These are phyloP conservation scores for Artemisia tridentata DNA, from an alignment of 129 eudicot genomes.

Conservation along the genomic window DNA sequence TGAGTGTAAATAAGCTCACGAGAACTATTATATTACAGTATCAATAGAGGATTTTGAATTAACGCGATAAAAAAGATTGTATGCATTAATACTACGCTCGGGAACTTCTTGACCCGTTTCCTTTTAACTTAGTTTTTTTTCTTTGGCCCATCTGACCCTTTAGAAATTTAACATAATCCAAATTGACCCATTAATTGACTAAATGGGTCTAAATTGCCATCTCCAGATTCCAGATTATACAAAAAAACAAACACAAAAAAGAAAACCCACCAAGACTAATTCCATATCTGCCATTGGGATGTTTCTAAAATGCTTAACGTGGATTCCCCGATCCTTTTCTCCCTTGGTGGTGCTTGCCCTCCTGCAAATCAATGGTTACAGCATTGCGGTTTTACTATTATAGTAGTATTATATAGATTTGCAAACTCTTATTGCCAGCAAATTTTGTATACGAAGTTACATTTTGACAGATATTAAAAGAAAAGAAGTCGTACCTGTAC, in stretches of 20 bases:
- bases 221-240: background rate
- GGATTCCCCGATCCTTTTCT: conserved; percentile 74
- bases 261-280: conserved; percentile 74
- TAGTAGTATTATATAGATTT: conserved; percentile 1
- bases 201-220: background rate
- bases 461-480: background rate
- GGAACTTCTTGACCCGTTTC: background rate
- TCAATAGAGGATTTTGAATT: background rate
- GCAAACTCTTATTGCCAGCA: conserved; percentile 4
- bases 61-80: background rate
- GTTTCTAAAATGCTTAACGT: conserved; percentile 89
- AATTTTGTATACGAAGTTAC: background rate
- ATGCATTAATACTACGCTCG: background rate
- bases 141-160: background rate
- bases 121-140: background rate
- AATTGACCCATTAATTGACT: background rate
- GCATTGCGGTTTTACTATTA: conserved; percentile 1
- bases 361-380: conserved; percentile 36
- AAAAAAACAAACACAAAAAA: background rate
- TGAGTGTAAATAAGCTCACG: background rate
- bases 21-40: background rate
- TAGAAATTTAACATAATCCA: background rate
- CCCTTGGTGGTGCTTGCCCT: conserved; percentile 47
- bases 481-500: conserved; percentile 66
- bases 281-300: conserved; percentile 99